Evolutionary conservation across 2,329 filamentous ascomycete species (phyloP).

Genomic region (Ophiostoma quercus): DNA sequence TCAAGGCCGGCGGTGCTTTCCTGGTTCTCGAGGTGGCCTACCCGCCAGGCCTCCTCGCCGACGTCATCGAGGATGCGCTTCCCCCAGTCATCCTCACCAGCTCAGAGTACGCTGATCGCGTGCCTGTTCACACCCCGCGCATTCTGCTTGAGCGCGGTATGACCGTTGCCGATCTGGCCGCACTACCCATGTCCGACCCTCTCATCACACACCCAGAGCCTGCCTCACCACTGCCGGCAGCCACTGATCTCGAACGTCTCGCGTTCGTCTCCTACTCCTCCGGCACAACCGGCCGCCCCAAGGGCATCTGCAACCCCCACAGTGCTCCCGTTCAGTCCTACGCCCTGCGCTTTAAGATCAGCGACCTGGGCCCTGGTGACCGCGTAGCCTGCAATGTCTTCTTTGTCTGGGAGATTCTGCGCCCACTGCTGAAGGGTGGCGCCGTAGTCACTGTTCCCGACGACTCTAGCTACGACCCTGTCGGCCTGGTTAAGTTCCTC

Average conservation of each 20-base stretch:
- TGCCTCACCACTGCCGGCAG: slow-evolving; percentile 54
- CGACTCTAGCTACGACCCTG: slow-evolving; percentile 70
- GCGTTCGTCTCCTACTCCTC: slow-evolving; percentile 79
- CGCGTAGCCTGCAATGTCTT: slow-evolving; percentile 85
- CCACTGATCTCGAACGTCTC: slow-evolving; percentile 66
- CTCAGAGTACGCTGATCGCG: slow-evolving; percentile 57
- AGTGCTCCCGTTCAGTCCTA: slow-evolving; percentile 69
- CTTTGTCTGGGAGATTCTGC: slow-evolving; percentile 79
- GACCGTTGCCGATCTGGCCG: neutral
- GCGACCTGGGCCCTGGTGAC: slow-evolving; percentile 65
- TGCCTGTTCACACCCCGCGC: slow-evolving; percentile 58
- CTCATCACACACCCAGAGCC: slow-evolving; percentile 30
- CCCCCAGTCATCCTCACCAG: slow-evolving; percentile 68
- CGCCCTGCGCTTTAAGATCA: slow-evolving; percentile 63
- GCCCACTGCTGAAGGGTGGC: slow-evolving; percentile 68
- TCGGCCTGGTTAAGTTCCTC: slow-evolving; percentile 66
- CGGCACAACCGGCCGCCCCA: slow-evolving; percentile 72
- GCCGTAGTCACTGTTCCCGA: slow-evolving; percentile 72
- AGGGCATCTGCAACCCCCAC: slow-evolving; percentile 76
- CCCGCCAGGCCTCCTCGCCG: slow-evolving; percentile 64
- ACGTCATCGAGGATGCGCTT: slow-evolving; percentile 70
- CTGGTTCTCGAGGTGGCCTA: slow-evolving; percentile 76
- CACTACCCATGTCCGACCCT: neutral
- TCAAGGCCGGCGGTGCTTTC: slow-evolving; percentile 74
- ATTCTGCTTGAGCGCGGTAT: slow-evolving; percentile 55